Evolutionary conservation across 2,329 filamentous ascomycete genomes (phyloP).

Genomic region (Fusarium incarnatum): DNA sequence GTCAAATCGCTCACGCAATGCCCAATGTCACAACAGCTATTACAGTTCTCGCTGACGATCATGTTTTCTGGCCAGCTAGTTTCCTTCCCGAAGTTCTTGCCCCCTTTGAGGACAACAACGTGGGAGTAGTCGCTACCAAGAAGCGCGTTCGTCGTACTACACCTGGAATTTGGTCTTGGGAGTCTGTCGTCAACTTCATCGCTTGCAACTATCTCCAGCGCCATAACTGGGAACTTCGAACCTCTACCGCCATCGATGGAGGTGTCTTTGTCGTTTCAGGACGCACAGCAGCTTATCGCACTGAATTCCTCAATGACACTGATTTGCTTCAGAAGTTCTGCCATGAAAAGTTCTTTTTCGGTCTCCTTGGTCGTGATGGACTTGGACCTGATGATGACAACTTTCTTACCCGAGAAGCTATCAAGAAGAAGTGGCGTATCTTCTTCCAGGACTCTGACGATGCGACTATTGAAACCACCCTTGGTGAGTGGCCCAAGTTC

Average conservation of each 20-base stretch:
- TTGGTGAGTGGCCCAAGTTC: conserved; percentile 65
- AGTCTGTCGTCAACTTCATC: conserved; percentile 64
- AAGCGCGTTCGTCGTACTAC: conserved; percentile 62
- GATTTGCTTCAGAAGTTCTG: conserved; percentile 59
- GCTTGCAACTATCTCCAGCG: conserved; percentile 70
- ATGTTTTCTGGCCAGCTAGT: conserved; percentile 61
- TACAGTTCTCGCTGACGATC: conserved; percentile 63
- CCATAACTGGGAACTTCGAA: conserved; percentile 71
- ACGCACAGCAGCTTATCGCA: conserved; percentile 64
- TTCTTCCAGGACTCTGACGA: conserved; percentile 64
- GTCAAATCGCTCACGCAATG: conserved; percentile 59
- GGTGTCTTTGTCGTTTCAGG: conserved; percentile 70
- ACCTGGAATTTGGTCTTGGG: conserved; percentile 44
- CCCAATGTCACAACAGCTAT: conserved; percentile 54
- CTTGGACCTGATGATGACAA: conserved; percentile 70
- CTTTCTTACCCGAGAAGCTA: conserved; percentile 66
- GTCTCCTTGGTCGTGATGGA: conserved; percentile 50
- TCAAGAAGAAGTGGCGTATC: conserved; percentile 63
- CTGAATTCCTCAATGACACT: conserved; percentile 59
- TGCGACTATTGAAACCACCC: conserved; percentile 62
- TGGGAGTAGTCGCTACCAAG: conserved; percentile 68
- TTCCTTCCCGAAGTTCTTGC: conserved; percentile 59
- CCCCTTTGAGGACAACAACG: conserved; percentile 56
- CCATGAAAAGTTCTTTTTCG: conserved; percentile 63
- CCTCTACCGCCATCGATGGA: conserved; percentile 67